These are phyloP conservation scores for Fusarium proliferatum DNA, from an alignment of 2,329 filamentous ascomycete genomes.

Conservation along the genomic window DNA sequence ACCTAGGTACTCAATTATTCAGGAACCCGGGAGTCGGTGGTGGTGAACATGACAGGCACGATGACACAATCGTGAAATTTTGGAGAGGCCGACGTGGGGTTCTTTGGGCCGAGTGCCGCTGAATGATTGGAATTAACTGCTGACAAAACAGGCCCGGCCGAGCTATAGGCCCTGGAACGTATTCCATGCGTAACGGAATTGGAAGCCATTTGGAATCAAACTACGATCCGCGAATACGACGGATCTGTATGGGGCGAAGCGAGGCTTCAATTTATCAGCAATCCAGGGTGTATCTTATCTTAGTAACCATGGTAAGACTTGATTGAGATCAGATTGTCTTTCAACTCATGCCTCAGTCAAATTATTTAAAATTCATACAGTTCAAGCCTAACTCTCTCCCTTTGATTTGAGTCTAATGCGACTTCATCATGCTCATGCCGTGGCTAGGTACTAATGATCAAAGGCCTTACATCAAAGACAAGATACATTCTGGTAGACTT, in stretches of 20 bases:
- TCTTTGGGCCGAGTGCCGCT: conserved; percentile 28
- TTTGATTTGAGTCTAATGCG: neutral
- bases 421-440: neutral
- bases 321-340: neutral
- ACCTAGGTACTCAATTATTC: neutral
- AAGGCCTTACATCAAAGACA: neutral
- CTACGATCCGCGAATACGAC: conserved; percentile 27
- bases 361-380: neutral
- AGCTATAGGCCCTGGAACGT: neutral
- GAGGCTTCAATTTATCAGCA: conserved; percentile 29
- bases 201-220: conserved; percentile 31
- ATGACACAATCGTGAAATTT: conserved; percentile 43
- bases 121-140: conserved; percentile 13
- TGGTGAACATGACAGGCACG: conserved; percentile 35
- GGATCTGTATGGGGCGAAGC: conserved; percentile 15
- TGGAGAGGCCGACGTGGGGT: conserved; percentile 16
- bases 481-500: neutral
- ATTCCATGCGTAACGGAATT: neutral
- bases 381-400: neutral
- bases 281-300: neutral
- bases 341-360: neutral
- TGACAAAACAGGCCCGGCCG: conserved; percentile 32
- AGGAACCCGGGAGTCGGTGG: conserved; percentile 18
- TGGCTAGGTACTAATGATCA: neutral
- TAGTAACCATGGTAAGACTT: neutral